These are phyloP conservation scores for Hypoxylon sp. DNA, from an alignment of 2,329 filamentous ascomycete genomes.

Conservation along the genomic window DNA sequence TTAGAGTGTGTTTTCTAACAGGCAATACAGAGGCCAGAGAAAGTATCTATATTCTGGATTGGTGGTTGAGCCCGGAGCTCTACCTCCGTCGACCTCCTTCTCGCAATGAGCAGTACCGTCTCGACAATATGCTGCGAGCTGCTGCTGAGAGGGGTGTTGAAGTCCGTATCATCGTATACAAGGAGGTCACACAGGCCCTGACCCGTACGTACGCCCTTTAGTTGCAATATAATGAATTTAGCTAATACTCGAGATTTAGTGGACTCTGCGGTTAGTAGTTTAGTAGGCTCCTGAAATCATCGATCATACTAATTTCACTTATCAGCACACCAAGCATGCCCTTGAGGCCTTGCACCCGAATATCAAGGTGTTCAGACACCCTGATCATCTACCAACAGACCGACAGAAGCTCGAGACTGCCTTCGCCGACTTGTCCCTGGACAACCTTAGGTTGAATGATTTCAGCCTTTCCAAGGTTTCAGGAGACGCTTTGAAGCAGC, in stretches of 20 bases:
- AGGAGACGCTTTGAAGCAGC: slow-evolving; percentile 78
- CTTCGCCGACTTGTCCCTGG: slow-evolving; percentile 62
- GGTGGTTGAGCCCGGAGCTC: slow-evolving; percentile 92
- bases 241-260: slow-evolving; percentile 49
- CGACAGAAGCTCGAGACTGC: slow-evolving; percentile 77
- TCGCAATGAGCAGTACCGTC: slow-evolving; percentile 84
- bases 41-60: slow-evolving; percentile 88
- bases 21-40: slow-evolving; percentile 72
- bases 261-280: slow-evolving; percentile 62
- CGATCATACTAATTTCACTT: slow-evolving; percentile 12
- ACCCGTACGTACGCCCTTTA: slow-evolving; percentile 74
- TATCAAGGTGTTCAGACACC: slow-evolving; percentile 90
- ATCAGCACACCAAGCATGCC: slow-evolving; percentile 82
- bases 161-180: slow-evolving; percentile 91
- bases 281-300: slow-evolving; percentile 43
- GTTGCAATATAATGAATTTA: neutral
- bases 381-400: slow-evolving; percentile 83
- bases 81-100: slow-evolving; percentile 88
- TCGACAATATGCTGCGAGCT: slow-evolving; percentile 85
- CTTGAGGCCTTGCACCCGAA: slow-evolving; percentile 85
- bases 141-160: slow-evolving; percentile 88
- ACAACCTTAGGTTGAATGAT: slow-evolving; percentile 58
- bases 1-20: slow-evolving; percentile 20
- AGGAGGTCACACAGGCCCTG: slow-evolving; percentile 87
- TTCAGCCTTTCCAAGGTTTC: slow-evolving; percentile 76